phyloP scores from a whole-genome alignment of 768 basidiomycete genomes.

The Hydnum rufescens region DNA sequence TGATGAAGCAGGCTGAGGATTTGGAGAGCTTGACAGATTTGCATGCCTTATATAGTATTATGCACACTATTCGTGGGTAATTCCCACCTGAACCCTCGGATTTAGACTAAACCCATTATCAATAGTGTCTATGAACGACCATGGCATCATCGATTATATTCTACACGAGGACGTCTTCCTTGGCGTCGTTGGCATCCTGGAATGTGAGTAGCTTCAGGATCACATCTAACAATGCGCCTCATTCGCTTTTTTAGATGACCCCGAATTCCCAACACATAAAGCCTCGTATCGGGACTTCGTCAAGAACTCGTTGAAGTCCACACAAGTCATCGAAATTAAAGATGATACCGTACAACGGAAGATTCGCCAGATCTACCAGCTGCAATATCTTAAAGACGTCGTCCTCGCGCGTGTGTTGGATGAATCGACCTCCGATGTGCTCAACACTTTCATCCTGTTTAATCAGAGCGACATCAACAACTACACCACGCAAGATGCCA shows the following conservation, averaged over 20 bases:
- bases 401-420: conserved; percentile 88
- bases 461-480: conserved; percentile 97
- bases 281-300: conserved; percentile 94
- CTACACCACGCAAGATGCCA: conserved; percentile 60
- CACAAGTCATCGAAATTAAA: conserved; percentile 70
- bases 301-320: conserved; percentile 60
- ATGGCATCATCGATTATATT: conserved; percentile 83
- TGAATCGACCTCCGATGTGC: conserved; percentile 90
- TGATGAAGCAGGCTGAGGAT: conserved; percentile 80
- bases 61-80: conserved; percentile 77
- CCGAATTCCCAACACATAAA: conserved; percentile 91
- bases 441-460: conserved; percentile 95
- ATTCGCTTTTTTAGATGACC: conserved; percentile 47
- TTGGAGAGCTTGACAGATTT: conserved; percentile 78
- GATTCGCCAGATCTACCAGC: conserved; percentile 91
- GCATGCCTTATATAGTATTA: conserved; percentile 75
- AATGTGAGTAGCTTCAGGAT: conserved; percentile 36
- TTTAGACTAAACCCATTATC: background rate
- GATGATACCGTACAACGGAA: conserved; percentile 61
- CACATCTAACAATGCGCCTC: background rate
- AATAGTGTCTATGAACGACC: conserved; percentile 93
- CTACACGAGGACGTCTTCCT: conserved; percentile 83
- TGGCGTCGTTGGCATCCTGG: conserved; percentile 88
- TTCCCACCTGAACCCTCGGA: background rate
- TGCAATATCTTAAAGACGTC: conserved; percentile 96